phyloP scores from a whole-genome alignment of 192 early-diverging fungal genomes.

The Gonapodya sp. region DNA sequence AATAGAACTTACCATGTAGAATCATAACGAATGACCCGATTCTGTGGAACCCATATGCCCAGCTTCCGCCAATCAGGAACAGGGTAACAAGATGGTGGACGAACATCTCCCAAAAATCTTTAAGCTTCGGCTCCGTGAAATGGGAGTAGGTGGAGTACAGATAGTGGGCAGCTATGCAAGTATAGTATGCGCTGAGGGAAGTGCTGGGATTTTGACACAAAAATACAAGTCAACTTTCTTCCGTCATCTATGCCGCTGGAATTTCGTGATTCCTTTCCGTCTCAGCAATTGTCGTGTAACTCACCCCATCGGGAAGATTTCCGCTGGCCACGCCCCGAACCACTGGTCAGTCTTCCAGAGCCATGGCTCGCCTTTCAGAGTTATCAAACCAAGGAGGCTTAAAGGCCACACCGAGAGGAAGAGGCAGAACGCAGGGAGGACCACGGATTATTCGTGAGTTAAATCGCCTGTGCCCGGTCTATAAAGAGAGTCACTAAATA shows the following conservation, averaged over 20 bases:
- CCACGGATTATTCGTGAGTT: too few species aligned
- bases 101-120: neutral
- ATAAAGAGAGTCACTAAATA: neutral
- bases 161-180: neutral
- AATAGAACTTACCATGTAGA: neutral
- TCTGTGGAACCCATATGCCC: neutral
- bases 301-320: neutral
- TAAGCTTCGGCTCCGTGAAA: neutral
- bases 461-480: neutral
- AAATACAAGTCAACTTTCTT: too few species aligned
- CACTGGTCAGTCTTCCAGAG: neutral
- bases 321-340: neutral
- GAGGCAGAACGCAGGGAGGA: too few species aligned
- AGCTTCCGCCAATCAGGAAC: neutral
- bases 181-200: neutral
- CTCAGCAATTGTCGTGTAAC: neutral
- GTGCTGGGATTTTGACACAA: neutral
- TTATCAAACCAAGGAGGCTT: neutral
- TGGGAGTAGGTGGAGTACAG: neutral
- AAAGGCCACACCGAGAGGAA: neutral
- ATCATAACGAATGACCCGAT: neutral
- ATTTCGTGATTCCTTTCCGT: neutral
- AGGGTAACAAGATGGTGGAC: neutral
- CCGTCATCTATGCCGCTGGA: too few species aligned
- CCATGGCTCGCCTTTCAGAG: neutral